A percentile compares a stretch with the other conserved stretches of the same genome.
Evolutionary conservation across 2,329 filamentous ascomycete species (phyloP).

Genomic region (Alternaria angustiovoidea): DNA sequence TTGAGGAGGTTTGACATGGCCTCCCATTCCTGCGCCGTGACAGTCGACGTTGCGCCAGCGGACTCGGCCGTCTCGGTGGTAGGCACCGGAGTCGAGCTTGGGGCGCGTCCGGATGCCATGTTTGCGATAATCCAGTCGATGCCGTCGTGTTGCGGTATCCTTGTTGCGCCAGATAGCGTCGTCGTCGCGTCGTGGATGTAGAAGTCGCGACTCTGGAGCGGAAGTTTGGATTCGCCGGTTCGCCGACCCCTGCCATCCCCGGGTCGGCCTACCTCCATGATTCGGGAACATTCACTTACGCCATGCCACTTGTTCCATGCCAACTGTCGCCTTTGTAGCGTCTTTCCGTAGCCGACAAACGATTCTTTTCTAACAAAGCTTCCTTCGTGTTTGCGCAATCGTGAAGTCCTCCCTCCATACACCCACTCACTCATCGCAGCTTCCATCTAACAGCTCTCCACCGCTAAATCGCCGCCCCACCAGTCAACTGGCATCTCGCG

Average conservation of each 20-base stretch:
- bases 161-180: slow-evolving; percentile 17
- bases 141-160: slow-evolving; percentile 18
- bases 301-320: slow-evolving; percentile 18
- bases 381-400: background rate
- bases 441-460: slow-evolving; percentile 11
- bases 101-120: slow-evolving; percentile 48
- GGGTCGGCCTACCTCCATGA: slow-evolving; percentile 17
- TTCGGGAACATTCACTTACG: slow-evolving; percentile 39
- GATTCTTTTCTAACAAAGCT: background rate
- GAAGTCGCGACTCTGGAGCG: slow-evolving; percentile 29
- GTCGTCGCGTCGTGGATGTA: slow-evolving; percentile 29
- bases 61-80: slow-evolving; percentile 55
- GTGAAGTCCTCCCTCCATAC: slow-evolving; percentile 2
- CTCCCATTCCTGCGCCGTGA: slow-evolving; percentile 67
- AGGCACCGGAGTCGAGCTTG: slow-evolving; percentile 54
- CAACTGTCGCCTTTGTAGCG: slow-evolving; percentile 11
- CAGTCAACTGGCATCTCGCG: slow-evolving; percentile 5
- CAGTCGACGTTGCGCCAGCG: slow-evolving; percentile 53
- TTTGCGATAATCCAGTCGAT: slow-evolving; percentile 3
- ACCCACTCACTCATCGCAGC: slow-evolving; percentile 14
- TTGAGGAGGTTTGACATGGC: slow-evolving; percentile 74
- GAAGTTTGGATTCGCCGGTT: slow-evolving; percentile 11
- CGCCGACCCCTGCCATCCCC: slow-evolving; percentile 20
- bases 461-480: slow-evolving; percentile 17
- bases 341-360: slow-evolving; percentile 24